Conservation (phyloP, 768 basidiomycete species). For the Suillus tomentosus region DNA sequence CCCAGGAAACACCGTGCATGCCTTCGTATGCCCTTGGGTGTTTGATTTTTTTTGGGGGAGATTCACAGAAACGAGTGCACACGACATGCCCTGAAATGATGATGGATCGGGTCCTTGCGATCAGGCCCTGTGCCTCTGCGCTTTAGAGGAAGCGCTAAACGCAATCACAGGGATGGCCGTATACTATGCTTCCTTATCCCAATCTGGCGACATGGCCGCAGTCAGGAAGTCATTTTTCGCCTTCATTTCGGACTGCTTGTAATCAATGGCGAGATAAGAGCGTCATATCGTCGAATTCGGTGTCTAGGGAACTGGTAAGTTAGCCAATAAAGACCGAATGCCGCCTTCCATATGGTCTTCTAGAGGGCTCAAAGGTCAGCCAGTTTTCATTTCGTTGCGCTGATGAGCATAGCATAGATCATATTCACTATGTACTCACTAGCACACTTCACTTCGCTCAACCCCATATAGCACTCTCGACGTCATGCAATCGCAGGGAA, state of each 20-base stretch:
- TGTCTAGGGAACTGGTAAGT: background rate
- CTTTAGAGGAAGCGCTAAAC: background rate
- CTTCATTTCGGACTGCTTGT: background rate
- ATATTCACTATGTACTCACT: background rate
- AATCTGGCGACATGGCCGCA: background rate
- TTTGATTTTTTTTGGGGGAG: background rate
- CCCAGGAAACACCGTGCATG: background rate
- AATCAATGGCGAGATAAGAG: conserved; percentile 2
- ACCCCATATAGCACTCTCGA: background rate
- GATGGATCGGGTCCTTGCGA: background rate
- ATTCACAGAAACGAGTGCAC: background rate
- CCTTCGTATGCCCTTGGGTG: background rate
- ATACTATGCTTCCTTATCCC: background rate
- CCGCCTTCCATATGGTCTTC: background rate
- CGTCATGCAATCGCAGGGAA: background rate
- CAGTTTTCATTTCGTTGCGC: background rate
- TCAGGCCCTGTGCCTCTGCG: background rate
- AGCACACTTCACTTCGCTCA: background rate
- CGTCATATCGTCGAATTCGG: background rate
- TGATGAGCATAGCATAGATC: background rate
- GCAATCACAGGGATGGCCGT: background rate
- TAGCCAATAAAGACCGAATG: background rate
- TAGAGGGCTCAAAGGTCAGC: background rate
- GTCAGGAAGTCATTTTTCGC: background rate
- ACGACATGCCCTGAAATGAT: background rate